These are phyloP conservation scores for Nepenthes mirabilis DNA, from an alignment of 148 eudicot species.

Conservation along the genomic window DNA sequence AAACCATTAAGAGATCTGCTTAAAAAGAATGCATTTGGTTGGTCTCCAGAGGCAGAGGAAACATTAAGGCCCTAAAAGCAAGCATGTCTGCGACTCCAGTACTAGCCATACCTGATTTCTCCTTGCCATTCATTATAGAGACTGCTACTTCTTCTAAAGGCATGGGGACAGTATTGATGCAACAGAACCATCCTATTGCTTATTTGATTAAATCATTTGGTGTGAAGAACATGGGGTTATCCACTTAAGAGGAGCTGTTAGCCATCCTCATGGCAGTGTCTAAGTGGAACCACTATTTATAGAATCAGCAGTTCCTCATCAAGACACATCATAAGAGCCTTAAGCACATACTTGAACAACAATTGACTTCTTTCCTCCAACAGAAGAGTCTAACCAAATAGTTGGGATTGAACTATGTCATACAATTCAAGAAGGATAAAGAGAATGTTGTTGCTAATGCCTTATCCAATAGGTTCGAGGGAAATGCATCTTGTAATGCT, in stretches of 20 bases:
- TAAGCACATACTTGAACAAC: too few species aligned
- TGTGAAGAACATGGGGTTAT: too few species aligned
- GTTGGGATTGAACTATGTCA: too few species aligned
- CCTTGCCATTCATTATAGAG: not conserved
- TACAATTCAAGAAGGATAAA: too few species aligned
- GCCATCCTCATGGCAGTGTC: not conserved
- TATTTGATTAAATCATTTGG: not conserved
- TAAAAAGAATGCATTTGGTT: not conserved
- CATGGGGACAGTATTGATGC: not conserved
- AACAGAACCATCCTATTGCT: not conserved
- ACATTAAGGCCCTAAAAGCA: not conserved
- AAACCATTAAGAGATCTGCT: not conserved
- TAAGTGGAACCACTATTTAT: not conserved
- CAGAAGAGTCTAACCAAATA: too few species aligned
- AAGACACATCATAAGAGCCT: not conserved
- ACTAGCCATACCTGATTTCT: not conserved
- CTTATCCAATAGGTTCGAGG: too few species aligned
- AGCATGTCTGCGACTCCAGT: not conserved
- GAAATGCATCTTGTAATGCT: too few species aligned
- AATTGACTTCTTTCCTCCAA: too few species aligned
- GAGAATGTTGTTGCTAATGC: too few species aligned
- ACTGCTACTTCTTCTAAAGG: not conserved
- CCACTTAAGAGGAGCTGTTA: constrained; percentile 1
- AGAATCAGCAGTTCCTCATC: not conserved
- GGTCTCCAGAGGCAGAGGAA: not conserved